phyloP scores from a whole-genome alignment of 352 stramenopile genomes.

The Blastocystis sp. region DNA sequence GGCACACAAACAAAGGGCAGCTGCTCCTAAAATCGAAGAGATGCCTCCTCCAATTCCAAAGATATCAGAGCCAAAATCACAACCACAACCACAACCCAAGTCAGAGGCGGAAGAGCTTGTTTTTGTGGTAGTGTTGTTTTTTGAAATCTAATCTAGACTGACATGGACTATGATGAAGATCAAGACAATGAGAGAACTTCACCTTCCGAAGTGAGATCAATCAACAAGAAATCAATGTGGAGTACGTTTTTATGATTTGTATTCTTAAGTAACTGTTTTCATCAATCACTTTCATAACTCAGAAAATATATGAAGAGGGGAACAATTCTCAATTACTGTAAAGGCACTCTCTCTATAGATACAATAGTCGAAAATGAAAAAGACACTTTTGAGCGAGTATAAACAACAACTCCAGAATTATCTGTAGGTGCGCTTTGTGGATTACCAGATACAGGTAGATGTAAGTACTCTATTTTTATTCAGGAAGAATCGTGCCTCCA shows the following conservation, averaged over 20 bases:
- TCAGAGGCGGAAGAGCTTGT: neutral
- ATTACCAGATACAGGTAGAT: neutral
- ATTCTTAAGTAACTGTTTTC: neutral
- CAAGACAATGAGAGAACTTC: neutral
- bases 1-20: neutral
- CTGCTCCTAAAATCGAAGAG: neutral
- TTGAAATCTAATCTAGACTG: neutral
- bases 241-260: neutral
- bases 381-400: neutral
- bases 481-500: slow-evolving; percentile 6
- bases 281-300: neutral
- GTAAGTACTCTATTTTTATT: neutral
- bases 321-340: slow-evolving; percentile 17
- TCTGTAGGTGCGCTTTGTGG: neutral
- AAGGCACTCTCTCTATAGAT: neutral
- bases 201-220: neutral
- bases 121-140: neutral
- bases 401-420: neutral
- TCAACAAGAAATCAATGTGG: slow-evolving; percentile 3
- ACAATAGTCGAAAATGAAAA: neutral
- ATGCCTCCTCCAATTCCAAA: neutral
- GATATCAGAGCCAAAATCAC: neutral
- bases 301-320: neutral
- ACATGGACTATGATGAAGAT: neutral
- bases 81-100: neutral